Percentiles rank a stretch among this genome's conserved stretches.
Conservation (phyloP, 2,329 filamentous ascomycete species). For the Pleomassaria siparia region DNA sequence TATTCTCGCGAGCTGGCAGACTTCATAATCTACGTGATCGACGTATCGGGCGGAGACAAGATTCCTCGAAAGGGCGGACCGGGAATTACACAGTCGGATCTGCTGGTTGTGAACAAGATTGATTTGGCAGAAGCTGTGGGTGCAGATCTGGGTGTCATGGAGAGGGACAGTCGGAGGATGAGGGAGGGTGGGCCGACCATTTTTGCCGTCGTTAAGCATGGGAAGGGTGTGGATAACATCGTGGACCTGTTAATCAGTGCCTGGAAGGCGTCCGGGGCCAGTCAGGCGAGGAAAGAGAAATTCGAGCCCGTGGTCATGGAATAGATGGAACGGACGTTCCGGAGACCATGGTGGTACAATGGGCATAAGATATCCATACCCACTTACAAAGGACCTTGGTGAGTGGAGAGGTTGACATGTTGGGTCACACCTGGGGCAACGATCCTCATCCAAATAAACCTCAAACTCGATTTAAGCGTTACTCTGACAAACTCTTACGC, state of each 20-base stretch:
- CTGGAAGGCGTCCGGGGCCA: constrained; percentile 86
- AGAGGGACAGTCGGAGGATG: constrained; percentile 91
- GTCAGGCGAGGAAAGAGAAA: constrained; percentile 38
- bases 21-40: constrained; percentile 98
- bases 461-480: no score
- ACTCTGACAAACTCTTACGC: neutral
- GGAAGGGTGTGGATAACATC: constrained; percentile 81
- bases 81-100: constrained; percentile 92
- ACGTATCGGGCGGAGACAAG: constrained; percentile 95
- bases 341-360: no score
- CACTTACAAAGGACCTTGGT: no score
- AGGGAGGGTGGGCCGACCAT: constrained; percentile 91
- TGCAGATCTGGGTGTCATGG: constrained; percentile 90
- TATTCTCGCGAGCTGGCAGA: constrained; percentile 94
- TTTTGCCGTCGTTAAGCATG: constrained; percentile 96
- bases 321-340: no score
- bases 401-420: no score
- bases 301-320: constrained; percentile 39
- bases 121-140: constrained; percentile 89
- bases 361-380: no score
- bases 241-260: constrained; percentile 85
- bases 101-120: constrained; percentile 96
- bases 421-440: no score
- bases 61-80: constrained; percentile 94
- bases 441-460: no score